Evolutionary conservation across 2,329 filamentous ascomycete genomes (phyloP), one percentile per base, ranked within the genome.

Genomic region (Talaromyces sp.): DNA sequence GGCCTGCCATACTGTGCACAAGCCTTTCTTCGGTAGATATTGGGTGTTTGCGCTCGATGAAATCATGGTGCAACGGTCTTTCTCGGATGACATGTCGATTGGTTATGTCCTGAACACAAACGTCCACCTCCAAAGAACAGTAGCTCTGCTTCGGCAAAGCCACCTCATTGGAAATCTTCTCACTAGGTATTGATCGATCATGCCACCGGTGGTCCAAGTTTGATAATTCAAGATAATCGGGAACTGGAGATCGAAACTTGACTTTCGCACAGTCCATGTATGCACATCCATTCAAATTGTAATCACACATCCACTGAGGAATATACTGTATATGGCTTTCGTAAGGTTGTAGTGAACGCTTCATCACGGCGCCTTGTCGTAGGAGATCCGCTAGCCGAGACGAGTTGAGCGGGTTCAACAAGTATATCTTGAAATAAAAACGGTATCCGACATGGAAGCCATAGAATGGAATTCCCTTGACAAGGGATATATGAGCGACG

Each of bases 301-400:
- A 99, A 74, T 99, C 96, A 65, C 89, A 90, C 95, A 99, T 98
- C 85, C 96, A 99, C 76, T 99, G 96, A 10, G 95, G 82, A 9
- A 97, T 78, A 72, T 93, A 98, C 71, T 96, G 92, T 64, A 98
- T 75, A 73, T 99, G 96, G 19, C 91, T 92, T 76, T 99, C 95
- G 71, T 95, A 96, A 0, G 95, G 93, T 71, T 98, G 93, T 51
- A 99, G 89, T 27, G 85, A 83, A 62, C 84, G 85, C 71, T 91
- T 91, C 85, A 98, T 85, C 51, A 99, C 88, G 32, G 89, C 89
- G 8, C 95, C 95, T 74, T 96, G 92, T 19, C 91, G 88, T 49
- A 99, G 81, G 55, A 99, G 81, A 70, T 98, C 93, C 28, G 91
- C 87, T 62, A 98, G 81, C 33, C 93, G 86, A n/a, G 88, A 92